Base-by-base conservation (phyloP, 2,329 filamentous ascomycete species). In the Colletotrichum phormii region DNA sequence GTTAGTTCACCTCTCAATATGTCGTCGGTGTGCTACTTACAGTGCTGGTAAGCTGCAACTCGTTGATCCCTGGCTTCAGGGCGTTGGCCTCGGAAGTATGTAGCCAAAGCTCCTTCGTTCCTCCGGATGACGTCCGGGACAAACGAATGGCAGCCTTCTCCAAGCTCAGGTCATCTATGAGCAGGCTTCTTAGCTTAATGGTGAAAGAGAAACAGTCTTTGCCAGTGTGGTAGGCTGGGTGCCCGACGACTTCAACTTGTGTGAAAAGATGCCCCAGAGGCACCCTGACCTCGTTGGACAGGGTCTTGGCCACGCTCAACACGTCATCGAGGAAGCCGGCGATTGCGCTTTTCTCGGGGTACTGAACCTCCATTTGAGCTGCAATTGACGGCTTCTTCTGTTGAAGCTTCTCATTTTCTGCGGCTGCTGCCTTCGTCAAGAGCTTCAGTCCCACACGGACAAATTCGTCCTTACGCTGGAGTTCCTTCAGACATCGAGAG, bases 391-490 rank as follows among this genome's bases (percentile, higher is more conserved):
- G 77, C 4, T 79, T 80, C 63, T 85, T 84, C 11, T 81, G 82
- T 33, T 81, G 78, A 5, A 87, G 78, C 29, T 85, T 84, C 22
- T 89, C 87, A 63, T 84, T 86, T 74, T 91, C 86, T 0, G 87
- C 86, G 0, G 83, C 83, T 4, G 89, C 91, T 0, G 90, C 89
- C 78, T 94, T 95, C 8, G 89, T 89, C 12, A 97, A 83, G 1
- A 98, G 84, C 77, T 93, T 93, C 15, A 98, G 85, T 9, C 94
- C 87, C 9, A 94, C 91, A 29, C 90, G 89, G 18, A 95, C 91
- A 77, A 95, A 97, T 74, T 97, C 94, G 64, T 96, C 93, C 72
- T 91, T 91, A 15, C 91, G 90, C 61, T 93, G 87, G 33, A 98
- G 88, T 76, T 94, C 89, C 75, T 93, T 92, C 33, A 99, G 87